Conservation (phyloP, 108 stramenopile genomes). For the Skeletonema grethae region DNA sequence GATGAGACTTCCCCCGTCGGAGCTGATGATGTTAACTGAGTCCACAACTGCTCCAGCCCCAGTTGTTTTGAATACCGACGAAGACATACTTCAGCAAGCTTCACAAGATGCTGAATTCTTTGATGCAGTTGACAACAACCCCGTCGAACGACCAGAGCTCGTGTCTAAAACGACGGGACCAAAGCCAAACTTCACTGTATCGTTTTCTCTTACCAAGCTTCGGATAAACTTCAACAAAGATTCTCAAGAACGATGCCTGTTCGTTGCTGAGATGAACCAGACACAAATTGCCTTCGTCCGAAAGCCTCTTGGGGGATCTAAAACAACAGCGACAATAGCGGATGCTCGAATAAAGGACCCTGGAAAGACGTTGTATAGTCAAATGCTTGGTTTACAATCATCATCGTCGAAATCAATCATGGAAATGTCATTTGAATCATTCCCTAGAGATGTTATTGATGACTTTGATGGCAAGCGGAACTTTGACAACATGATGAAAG, state of each 20-base stretch:
- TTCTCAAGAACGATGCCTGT: constrained; percentile 55
- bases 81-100: background rate
- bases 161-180: background rate
- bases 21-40: background rate
- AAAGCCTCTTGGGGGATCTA: constrained; percentile 53
- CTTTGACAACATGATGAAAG: constrained; percentile 50
- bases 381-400: constrained; percentile 68
- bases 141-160: constrained; percentile 1
- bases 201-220: constrained; percentile 61
- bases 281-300: constrained; percentile 47
- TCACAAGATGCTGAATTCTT: constrained; percentile 51
- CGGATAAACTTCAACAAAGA: constrained; percentile 77
- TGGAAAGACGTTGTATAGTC: constrained; percentile 61
- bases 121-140: constrained; percentile 62
- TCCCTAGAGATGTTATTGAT: background rate
- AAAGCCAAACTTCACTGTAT: constrained; percentile 11
- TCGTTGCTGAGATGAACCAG: constrained; percentile 72
- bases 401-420: constrained; percentile 7
- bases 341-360: constrained; percentile 64
- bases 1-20: constrained; percentile 27
- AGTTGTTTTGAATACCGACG: background rate
- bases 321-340: constrained; percentile 54
- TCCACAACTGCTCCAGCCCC: background rate
- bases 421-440: constrained; percentile 46
- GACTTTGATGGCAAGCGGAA: background rate